Conservation (phyloP, 1,139 yeast species). For the Debaryomyces psychrophilus region DNA sequence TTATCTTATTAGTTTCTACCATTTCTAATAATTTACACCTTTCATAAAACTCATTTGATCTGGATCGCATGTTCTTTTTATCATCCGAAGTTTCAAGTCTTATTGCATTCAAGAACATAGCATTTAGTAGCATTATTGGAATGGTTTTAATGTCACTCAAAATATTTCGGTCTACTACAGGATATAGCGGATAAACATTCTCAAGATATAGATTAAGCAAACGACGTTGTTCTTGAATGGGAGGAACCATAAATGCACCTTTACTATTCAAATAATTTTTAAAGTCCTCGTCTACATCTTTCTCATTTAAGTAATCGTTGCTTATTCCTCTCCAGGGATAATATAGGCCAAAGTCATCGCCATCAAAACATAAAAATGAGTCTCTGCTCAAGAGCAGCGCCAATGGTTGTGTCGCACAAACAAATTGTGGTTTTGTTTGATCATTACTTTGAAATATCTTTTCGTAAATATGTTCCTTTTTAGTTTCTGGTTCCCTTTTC, state of each 20-base stretch:
- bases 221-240: constrained; percentile 20
- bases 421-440: constrained; percentile 25
- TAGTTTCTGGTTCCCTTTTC: constrained; percentile 6
- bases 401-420: constrained; percentile 32
- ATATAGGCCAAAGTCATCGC: constrained; percentile 29
- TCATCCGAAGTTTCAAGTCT: constrained; percentile 20
- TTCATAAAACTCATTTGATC: constrained; percentile 23
- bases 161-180: constrained; percentile 25
- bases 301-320: constrained; percentile 15
- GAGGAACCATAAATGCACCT: constrained; percentile 27
- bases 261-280: constrained; percentile 21
- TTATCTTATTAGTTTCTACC: constrained; percentile 28
- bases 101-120: constrained; percentile 26
- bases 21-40: constrained; percentile 28
- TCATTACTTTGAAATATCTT: constrained; percentile 19
- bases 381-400: constrained; percentile 32
- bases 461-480: constrained; percentile 18
- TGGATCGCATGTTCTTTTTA: constrained; percentile 16
- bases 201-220: constrained; percentile 24
- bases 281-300: constrained; percentile 24
- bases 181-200: constrained; percentile 28
- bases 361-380: constrained; percentile 30
- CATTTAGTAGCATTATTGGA: constrained; percentile 28
- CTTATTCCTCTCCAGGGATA: constrained; percentile 31
- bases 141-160: constrained; percentile 16